Evolutionary conservation across 2,329 filamentous ascomycete species (phyloP).

Genomic region (Macroventuria anomochaeta): DNA sequence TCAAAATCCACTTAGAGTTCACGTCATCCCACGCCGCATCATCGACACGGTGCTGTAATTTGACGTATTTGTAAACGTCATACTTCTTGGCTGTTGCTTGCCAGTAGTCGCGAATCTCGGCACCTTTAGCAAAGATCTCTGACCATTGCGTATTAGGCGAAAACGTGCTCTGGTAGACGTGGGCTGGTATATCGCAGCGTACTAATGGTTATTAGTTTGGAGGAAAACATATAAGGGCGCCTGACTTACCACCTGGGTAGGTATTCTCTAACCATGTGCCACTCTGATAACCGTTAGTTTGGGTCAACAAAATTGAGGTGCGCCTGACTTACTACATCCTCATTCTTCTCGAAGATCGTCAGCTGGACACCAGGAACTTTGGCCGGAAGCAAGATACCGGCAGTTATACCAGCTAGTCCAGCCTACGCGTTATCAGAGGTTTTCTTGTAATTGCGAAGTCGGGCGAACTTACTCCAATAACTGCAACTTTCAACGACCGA

Average conservation of each 20-base stretch:
- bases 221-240: too few relatives aligned
- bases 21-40: slow-evolving; percentile 50
- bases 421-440: slow-evolving; percentile 44
- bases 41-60: slow-evolving; percentile 48
- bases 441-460: neutral
- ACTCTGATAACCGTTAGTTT: slow-evolving; percentile 18
- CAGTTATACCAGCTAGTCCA: slow-evolving; percentile 67
- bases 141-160: slow-evolving; percentile 54
- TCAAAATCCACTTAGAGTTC: slow-evolving; percentile 64
- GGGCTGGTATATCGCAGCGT: slow-evolving; percentile 41
- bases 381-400: slow-evolving; percentile 69
- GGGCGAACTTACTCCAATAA: slow-evolving; percentile 58
- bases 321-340: slow-evolving; percentile 43
- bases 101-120: slow-evolving; percentile 54
- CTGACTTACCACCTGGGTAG: too few relatives aligned
- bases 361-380: slow-evolving; percentile 73
- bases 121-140: slow-evolving; percentile 49
- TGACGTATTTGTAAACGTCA: slow-evolving; percentile 48
- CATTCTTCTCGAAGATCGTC: slow-evolving; percentile 56
- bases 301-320: neutral
- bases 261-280: slow-evolving; percentile 49
- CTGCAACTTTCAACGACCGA: slow-evolving; percentile 57
- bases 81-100: slow-evolving; percentile 49
- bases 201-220: too few relatives aligned
- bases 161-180: slow-evolving; percentile 53